phyloP scores from a whole-genome alignment of 768 basidiomycete species.

The Macrolepiota dolichaula region DNA sequence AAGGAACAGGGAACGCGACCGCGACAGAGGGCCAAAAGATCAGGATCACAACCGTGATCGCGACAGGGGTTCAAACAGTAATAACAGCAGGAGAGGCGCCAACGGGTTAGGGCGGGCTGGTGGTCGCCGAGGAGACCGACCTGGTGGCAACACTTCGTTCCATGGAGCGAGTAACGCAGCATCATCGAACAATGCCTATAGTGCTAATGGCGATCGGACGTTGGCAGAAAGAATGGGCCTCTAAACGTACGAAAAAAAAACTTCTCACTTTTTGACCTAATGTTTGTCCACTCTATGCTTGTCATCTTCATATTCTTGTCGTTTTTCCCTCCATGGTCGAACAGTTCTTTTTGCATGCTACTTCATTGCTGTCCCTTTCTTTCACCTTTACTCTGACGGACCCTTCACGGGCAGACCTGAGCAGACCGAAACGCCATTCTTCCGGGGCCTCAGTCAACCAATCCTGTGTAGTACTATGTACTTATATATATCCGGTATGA shows the following conservation, averaged over 20 bases:
- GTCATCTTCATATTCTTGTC: slow-evolving; percentile 3
- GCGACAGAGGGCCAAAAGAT: slow-evolving; percentile 22
- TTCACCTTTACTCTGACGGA: slow-evolving; percentile 13
- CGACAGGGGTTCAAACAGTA: slow-evolving; percentile 17
- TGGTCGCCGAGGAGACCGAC: slow-evolving; percentile 25
- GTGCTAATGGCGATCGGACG: slow-evolving; percentile 62
- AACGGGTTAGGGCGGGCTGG: slow-evolving; percentile 3
- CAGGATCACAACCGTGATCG: slow-evolving; percentile 22
- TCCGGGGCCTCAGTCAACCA: slow-evolving; percentile 9
- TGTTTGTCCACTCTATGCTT: slow-evolving; percentile 11
- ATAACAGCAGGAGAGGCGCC: slow-evolving; percentile 2
- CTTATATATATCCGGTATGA: slow-evolving; percentile 23
- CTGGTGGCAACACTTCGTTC: slow-evolving; percentile 28
- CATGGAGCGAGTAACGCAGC: slow-evolving; percentile 27
- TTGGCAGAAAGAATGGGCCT: slow-evolving; percentile 84
- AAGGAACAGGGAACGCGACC: slow-evolving; percentile 24
- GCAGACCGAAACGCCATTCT: slow-evolving; percentile 9
- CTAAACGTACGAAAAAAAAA: slow-evolving; percentile 27
- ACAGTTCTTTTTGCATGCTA: slow-evolving; percentile 14
- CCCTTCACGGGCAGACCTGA: slow-evolving; percentile 8
- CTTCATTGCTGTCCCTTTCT: not conserved
- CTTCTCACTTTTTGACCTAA: slow-evolving; percentile 8
- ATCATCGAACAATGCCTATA: slow-evolving; percentile 30
- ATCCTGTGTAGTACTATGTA: slow-evolving; percentile 17
- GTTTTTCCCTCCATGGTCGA: slow-evolving; percentile 11